A percentile compares a stretch with the other conserved stretches of the same genome.
Conservation (phyloP, 1,139 yeast species). For the Diutina pseudorugosa region DNA sequence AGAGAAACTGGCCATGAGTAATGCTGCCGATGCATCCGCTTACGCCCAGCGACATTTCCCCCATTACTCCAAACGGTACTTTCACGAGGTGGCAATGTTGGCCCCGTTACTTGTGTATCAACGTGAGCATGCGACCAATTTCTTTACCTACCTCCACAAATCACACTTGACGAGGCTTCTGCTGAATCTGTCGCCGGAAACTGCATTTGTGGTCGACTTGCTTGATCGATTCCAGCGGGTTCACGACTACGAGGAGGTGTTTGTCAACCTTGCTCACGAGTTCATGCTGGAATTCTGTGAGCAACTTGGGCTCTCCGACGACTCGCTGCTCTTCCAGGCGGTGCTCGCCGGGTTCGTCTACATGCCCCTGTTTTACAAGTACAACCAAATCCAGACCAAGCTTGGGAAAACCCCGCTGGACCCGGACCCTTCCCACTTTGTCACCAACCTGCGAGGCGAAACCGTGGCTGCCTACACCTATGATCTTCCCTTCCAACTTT, state of each 20-base stretch:
- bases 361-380: slow-evolving; percentile 61
- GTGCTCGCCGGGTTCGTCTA: slow-evolving; percentile 62
- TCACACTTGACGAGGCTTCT: slow-evolving; percentile 8
- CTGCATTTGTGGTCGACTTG: slow-evolving; percentile 29
- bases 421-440: background rate
- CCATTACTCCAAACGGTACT: slow-evolving; percentile 24
- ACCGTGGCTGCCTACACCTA: slow-evolving; percentile 7
- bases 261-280: slow-evolving; percentile 29
- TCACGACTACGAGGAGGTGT: slow-evolving; percentile 18
- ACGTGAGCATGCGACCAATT: slow-evolving; percentile 9
- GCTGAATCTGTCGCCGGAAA: slow-evolving; percentile 13
- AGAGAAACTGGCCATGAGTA: slow-evolving; percentile 11
- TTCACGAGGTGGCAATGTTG: slow-evolving; percentile 39
- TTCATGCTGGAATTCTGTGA: slow-evolving; percentile 61
- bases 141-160: slow-evolving; percentile 11
- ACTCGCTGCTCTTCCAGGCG: slow-evolving; percentile 59
- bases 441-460: background rate
- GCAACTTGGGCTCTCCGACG: slow-evolving; percentile 48
- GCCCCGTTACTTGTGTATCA: slow-evolving; percentile 35
- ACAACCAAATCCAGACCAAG: slow-evolving; percentile 35
- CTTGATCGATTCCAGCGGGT: slow-evolving; percentile 28
- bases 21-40: slow-evolving; percentile 33
- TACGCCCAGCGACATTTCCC: slow-evolving; percentile 47
- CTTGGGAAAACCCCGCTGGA: slow-evolving; percentile 9
- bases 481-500: slow-evolving; percentile 34